phyloP scores from a whole-genome alignment of 139 green algal genomes.

The Closterium sp. region DNA sequence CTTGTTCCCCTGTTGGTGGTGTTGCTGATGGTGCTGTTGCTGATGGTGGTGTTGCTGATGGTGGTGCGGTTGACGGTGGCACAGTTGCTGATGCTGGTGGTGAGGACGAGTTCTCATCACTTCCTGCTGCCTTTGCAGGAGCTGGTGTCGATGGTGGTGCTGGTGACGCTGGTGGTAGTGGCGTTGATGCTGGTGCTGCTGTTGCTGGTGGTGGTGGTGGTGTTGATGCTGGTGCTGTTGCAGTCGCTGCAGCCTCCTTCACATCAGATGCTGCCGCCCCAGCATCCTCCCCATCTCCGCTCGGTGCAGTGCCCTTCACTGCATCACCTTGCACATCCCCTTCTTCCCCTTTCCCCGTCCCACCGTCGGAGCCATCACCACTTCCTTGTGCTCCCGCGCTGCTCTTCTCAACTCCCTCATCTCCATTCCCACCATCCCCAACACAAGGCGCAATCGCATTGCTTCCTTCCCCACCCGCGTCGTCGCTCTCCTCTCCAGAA shows the following conservation, averaged over 20 bases:
- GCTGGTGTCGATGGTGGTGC: no score
- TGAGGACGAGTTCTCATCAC: no score
- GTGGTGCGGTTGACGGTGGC: no score
- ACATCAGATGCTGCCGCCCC: not conserved
- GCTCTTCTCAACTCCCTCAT: not conserved
- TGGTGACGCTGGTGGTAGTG: not conserved
- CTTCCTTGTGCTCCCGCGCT: not conserved
- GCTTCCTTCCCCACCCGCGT: no score
- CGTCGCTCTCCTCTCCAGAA: not conserved
- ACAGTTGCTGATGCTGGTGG: not conserved
- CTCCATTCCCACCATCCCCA: not conserved
- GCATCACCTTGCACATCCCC: no score
- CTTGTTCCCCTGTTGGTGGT: not conserved
- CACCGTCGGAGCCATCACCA: no score
- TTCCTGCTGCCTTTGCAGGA: no score
- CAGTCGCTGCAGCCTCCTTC: not conserved
- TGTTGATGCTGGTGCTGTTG: not conserved
- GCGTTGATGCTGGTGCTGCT: no score
- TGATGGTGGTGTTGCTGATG: not conserved
- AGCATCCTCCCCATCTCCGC: not conserved
- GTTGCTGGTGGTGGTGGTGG: no score
- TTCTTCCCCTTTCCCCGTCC: not conserved
- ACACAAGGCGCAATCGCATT: no score
- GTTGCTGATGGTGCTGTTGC: no score
- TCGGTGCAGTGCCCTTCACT: not conserved